phyloP scores from a whole-genome alignment of 1,139 yeast genomes.

The Lodderomyces jiufengensis region DNA sequence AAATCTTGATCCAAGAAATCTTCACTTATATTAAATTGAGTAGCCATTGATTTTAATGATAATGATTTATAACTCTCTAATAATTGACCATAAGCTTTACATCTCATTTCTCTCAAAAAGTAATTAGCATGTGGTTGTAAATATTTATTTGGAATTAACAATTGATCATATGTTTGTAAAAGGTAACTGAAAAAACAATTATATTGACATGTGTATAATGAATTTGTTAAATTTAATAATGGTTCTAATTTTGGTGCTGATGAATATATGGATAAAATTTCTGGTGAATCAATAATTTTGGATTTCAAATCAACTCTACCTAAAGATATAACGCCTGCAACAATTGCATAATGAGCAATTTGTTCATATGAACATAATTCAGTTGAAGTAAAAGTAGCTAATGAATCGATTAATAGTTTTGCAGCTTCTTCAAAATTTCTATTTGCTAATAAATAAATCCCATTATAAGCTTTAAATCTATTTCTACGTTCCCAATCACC shows the following conservation, averaged over 20 bases:
- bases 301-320: slow-evolving; percentile 81
- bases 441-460: slow-evolving; percentile 78
- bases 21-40: slow-evolving; percentile 81
- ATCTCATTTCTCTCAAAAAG: slow-evolving; percentile 88
- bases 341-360: slow-evolving; percentile 83
- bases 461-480: slow-evolving; percentile 86
- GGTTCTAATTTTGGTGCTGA: slow-evolving; percentile 74
- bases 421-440: slow-evolving; percentile 86
- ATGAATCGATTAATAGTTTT: slow-evolving; percentile 76
- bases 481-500: slow-evolving; percentile 99
- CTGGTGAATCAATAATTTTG: slow-evolving; percentile 91
- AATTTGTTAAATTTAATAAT: slow-evolving; percentile 76
- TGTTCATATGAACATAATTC: slow-evolving; percentile 89
- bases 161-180: slow-evolving; percentile 72
- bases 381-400: slow-evolving; percentile 95
- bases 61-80: slow-evolving; percentile 91
- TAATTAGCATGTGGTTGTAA: slow-evolving; percentile 75
- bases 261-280: slow-evolving; percentile 76
- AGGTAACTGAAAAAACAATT: slow-evolving; percentile 74
- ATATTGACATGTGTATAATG: slow-evolving; percentile 88
- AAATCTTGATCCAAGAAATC: slow-evolving; percentile 82
- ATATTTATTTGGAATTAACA: slow-evolving; percentile 72
- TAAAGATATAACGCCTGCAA: slow-evolving; percentile 79
- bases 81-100: slow-evolving; percentile 92
- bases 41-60: slow-evolving; percentile 89